Percentiles rank a stretch among this genome's conserved stretches.
Conservation (phyloP, 1,139 yeast genomes). For the Cylindricascospora bacillispora region DNA sequence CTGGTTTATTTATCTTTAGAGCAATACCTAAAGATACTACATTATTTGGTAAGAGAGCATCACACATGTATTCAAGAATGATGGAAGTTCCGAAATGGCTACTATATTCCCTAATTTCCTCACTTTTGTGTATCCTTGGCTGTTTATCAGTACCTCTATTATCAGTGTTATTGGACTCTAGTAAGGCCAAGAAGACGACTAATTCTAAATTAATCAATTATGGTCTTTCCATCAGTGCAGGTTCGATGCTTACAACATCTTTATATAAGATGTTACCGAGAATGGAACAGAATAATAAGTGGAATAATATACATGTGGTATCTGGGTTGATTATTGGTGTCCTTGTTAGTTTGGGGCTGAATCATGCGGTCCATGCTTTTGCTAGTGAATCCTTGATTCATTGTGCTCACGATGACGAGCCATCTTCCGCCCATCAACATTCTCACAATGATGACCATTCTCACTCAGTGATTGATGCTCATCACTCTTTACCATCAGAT, state of each 20-base stretch:
- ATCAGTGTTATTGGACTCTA: conserved; percentile 10
- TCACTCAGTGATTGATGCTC: background rate
- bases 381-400: conserved; percentile 81
- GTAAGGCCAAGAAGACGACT: background rate
- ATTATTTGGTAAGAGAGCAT: no score
- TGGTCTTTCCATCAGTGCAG: conserved; percentile 45
- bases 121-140: conserved; percentile 22
- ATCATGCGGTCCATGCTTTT: conserved; percentile 51
- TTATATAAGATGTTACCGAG: conserved; percentile 64
- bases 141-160: conserved; percentile 23
- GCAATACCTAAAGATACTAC: no score
- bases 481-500: background rate
- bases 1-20: no score
- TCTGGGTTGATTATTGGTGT: conserved; percentile 48
- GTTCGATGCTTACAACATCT: conserved; percentile 66
- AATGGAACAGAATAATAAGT: conserved; percentile 32
- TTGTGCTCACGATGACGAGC: conserved; percentile 44
- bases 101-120: conserved; percentile 19
- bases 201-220: conserved; percentile 20
- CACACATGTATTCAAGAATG: conserved; percentile 1
- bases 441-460: conserved; percentile 1
- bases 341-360: conserved; percentile 43
- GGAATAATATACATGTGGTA: conserved; percentile 29
- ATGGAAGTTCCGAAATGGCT: conserved; percentile 21
- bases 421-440: conserved; percentile 1